Evolutionary conservation across 1,139 yeast species (phyloP), one percentile per base, ranked within the genome.

Genomic region (Kodamaea derodonti): DNA sequence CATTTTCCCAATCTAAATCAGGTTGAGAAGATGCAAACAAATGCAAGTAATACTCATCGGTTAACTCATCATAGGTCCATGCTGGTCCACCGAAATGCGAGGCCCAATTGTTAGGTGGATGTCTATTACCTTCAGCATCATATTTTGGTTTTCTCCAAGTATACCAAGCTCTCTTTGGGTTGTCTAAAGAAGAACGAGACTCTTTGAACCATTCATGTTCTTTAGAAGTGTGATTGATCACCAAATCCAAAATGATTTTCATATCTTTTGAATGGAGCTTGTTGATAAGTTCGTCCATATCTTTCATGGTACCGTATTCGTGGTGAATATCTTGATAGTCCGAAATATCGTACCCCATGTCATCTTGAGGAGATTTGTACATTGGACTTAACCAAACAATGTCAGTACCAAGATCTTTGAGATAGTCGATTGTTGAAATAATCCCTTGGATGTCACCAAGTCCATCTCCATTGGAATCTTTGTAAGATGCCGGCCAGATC

Each of bases 281-380:
- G 10, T 61, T 59, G 38, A 76, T 70, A 50, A 77, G 59, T 14
- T 51, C 42, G 43, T 73, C 72, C 69, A 72, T 67, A 45, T 72
- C 79, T 33, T 68, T 67, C 53, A 75, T 51, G 8, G 77, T 65
- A 31, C 82, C 83, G 49, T 74, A 77, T 42, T 60, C 60, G 4
- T 75, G 71, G 49, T 75, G 68, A 25, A 77, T 65, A n/a, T 56
- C 63, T 47, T 72, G 65, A 51, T 77, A 77, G 53, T 77, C 71
- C 24, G 73, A 58, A 44, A 77, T 73, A 47, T 77, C 83, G 51
- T 77, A 77, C 2, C 83, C 83, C 82, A 77, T 76, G 47, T 77
- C 83, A 29, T 71, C 73, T 48, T 72, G 77, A 3, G 83, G 83
- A 2, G 79, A 72, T 42, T 72, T 77, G 54, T 65, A 75, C 62